Conservation (phyloP, 305 asterid species). For the Fraxinus xanthoxyloides region DNA sequence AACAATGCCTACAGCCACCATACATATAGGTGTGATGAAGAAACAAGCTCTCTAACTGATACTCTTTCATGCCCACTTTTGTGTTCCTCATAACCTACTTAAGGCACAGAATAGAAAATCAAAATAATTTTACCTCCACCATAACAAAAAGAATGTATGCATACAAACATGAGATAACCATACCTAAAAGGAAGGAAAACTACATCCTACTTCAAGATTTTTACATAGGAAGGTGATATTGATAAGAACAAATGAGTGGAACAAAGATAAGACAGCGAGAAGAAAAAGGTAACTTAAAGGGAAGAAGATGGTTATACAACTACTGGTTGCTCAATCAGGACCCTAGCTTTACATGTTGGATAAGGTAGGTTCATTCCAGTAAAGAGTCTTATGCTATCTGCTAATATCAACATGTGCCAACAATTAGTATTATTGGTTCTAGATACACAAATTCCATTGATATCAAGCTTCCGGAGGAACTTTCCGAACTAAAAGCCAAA, state of each 20-base stretch:
- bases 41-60: slow-evolving; percentile 91
- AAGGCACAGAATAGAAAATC: slow-evolving; percentile 23
- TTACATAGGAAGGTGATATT: background rate
- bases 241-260: background rate
- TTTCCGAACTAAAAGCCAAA: background rate
- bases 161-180: slow-evolving; percentile 6
- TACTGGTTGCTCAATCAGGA: background rate
- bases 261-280: background rate
- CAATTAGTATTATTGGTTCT: background rate
- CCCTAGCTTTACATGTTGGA: background rate
- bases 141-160: slow-evolving; percentile 15
- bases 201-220: background rate
- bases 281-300: background rate
- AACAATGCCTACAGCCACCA: slow-evolving; percentile 97
- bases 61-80: slow-evolving; percentile 82
- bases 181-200: background rate
- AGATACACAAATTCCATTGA: background rate
- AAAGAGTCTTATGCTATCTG: background rate
- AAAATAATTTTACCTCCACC: slow-evolving; percentile 15
- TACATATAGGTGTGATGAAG: slow-evolving; percentile 97
- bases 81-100: slow-evolving; percentile 82
- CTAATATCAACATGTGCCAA: background rate
- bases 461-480: background rate
- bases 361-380: background rate
- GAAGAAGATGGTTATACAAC: background rate